phyloP scores from a whole-genome alignment of 768 basidiomycete genomes.

The Sarcomyxa edulis region DNA sequence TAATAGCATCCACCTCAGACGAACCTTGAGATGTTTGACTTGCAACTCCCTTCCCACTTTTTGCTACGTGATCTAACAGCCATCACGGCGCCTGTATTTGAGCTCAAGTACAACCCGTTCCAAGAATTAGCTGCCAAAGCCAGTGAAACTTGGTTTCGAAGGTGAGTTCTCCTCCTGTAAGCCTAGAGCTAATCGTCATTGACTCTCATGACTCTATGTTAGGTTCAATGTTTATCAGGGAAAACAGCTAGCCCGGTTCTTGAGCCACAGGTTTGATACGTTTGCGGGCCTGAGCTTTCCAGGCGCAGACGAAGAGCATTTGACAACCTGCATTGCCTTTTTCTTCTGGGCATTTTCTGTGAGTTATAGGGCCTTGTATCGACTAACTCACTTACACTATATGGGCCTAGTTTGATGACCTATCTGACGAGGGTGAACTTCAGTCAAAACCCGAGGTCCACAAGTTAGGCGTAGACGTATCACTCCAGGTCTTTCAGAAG shows the following conservation, averaged over 20 bases:
- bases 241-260: slow-evolving; percentile 6
- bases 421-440: too few relatives aligned
- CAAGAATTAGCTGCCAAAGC: not conserved
- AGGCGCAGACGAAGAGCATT: slow-evolving; percentile 14
- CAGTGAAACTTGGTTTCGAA: not conserved
- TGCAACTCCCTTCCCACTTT: not conserved
- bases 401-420: slow-evolving; percentile 17
- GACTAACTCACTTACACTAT: not conserved
- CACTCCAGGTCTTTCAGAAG: not conserved
- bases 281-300: slow-evolving; percentile 16
- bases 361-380: not conserved
- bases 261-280: slow-evolving; percentile 12
- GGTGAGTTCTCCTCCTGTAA: not conserved
- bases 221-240: slow-evolving; percentile 12
- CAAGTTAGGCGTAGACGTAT: slow-evolving; percentile 11
- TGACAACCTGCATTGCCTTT: slow-evolving; percentile 19
- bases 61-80: not conserved
- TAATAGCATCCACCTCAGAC: too few relatives aligned
- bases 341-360: slow-evolving; percentile 21
- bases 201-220: not conserved
- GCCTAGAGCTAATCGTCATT: not conserved
- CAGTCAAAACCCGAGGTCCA: slow-evolving; percentile 16
- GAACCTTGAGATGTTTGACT: too few relatives aligned
- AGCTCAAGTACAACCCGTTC: not conserved
- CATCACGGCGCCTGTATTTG: not conserved